Evolutionary conservation across 345 rosid species (phyloP).

Genomic region (Aethionema arabicum): DNA sequence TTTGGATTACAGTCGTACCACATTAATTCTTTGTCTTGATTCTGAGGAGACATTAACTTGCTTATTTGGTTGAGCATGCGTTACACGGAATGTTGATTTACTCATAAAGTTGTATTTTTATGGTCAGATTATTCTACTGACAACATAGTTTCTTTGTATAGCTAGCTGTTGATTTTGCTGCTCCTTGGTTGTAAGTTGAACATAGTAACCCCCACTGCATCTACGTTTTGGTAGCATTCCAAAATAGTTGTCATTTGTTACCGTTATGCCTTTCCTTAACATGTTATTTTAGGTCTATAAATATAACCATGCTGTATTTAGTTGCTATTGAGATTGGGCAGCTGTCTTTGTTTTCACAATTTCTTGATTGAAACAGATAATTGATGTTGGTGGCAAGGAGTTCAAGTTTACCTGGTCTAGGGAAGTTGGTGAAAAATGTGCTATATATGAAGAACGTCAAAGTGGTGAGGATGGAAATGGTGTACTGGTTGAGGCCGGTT

Average conservation of each 20-base stretch:
- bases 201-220: slow-evolving; percentile 4
- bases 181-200: slow-evolving; percentile 14
- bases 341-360: slow-evolving; percentile 9
- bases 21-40: slow-evolving; percentile 14
- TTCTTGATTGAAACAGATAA: slow-evolving; percentile 48
- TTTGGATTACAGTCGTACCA: slow-evolving; percentile 16
- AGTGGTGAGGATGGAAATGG: slow-evolving; percentile 83
- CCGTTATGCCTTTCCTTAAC: neutral
- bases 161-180: neutral
- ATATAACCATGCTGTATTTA: neutral
- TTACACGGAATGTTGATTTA: slow-evolving; percentile 14
- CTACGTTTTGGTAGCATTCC: neutral
- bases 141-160: slow-evolving; percentile 3
- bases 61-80: slow-evolving; percentile 23
- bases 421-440: slow-evolving; percentile 80
- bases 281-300: neutral
- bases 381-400: slow-evolving; percentile 90
- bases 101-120: slow-evolving; percentile 18
- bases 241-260: slow-evolving; percentile 6
- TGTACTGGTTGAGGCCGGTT: slow-evolving; percentile 86
- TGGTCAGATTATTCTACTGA: slow-evolving; percentile 12
- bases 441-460: slow-evolving; percentile 79
- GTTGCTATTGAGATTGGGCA: slow-evolving; percentile 1
- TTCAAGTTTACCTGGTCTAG: slow-evolving; percentile 92
- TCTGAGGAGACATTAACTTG: slow-evolving; percentile 19